These are phyloP conservation scores for Adansonia madagascariensis DNA, from an alignment of 441 rosid species.

Conservation along the genomic window DNA sequence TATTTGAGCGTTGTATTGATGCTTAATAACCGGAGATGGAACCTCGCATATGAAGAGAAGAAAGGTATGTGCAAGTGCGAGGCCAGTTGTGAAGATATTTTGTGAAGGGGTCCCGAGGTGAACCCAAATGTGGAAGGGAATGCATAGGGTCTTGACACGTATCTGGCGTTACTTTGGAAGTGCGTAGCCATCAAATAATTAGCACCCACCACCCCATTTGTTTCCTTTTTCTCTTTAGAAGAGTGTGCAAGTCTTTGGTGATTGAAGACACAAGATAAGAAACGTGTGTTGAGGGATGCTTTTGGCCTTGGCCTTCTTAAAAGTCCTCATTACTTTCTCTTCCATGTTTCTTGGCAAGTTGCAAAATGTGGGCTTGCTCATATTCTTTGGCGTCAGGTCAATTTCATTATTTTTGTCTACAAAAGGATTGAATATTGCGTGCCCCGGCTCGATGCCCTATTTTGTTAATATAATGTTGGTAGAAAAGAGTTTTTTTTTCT, in stretches of 20 bases:
- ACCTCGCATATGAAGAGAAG: too few species aligned
- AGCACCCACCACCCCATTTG: constrained; percentile 30
- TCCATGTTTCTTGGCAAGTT: constrained; percentile 41
- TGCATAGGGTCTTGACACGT: constrained; percentile 34
- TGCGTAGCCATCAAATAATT: neutral
- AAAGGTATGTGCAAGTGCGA: neutral
- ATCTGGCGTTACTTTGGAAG: neutral
- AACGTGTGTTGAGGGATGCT: constrained; percentile 32
- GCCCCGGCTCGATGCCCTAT: neutral
- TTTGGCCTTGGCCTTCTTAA: neutral
- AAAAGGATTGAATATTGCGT: neutral
- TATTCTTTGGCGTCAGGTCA: neutral
- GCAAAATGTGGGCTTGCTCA: constrained; percentile 18
- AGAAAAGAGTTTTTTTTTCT: too few species aligned
- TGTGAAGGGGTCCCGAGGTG: neutral
- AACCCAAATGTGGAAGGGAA: neutral
- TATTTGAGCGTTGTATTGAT: too few species aligned
- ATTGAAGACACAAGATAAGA: constrained; percentile 28
- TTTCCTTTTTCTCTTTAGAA: neutral
- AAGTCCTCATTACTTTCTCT: neutral
- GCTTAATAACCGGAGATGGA: neutral
- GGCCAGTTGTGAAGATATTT: neutral
- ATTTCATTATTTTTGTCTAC: too few species aligned
- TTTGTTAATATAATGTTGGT: neutral
- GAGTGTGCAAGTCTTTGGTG: neutral